Evolutionary conservation across 2,329 filamentous ascomycete genomes (phyloP), one percentile per base, ranked within the genome.

Genomic region (Fusarium mexicanum): DNA sequence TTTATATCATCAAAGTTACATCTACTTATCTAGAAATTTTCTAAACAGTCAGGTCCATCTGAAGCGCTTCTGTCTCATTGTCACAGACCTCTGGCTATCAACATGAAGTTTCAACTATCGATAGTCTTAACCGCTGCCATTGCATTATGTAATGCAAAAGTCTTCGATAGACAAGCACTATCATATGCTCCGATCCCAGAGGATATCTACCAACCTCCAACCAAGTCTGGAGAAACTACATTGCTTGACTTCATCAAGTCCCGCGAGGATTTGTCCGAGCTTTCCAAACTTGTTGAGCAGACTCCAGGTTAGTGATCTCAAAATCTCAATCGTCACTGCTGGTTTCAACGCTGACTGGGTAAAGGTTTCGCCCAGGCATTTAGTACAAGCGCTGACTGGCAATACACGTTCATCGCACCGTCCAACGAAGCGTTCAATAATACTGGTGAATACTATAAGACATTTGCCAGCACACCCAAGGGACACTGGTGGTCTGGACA

Each of bases 51-150:
- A 6, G 31, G 35, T 14, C 48, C 10, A 14, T 35, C 0, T 48
- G 3, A 1, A 8, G 10, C 7, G 13, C 7, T n/a, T 8, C 14
- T 14, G 0, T 22, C 12, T 26, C 43, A 11, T 4, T 5, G 13
- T 11, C 24, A 13, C 4, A 24, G 5, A 24, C 10, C 6, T n/a
- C 3, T 11, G 22, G 33, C 4, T 18, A 9, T 26, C 31, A 35
- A 51, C 2, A 51, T 51, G 48, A 35, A 24, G 12, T 16, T 51
- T 16, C 6, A 51, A 20, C 17, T n/a, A 24, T 35, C 22, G 17
- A n/a, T 37, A 10, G 8, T 24, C 3, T 24, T 51, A 17, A 20
- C 6, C 31, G 4, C 31, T 35, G 48, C 12, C 8, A 11, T 35
- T 10, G 12, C 31, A 20, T 51, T 1, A 8, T 51, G 48, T 3